Conservation (phyloP, 2,329 filamentous ascomycete genomes). For the Pseudogymnoascus sp. region DNA sequence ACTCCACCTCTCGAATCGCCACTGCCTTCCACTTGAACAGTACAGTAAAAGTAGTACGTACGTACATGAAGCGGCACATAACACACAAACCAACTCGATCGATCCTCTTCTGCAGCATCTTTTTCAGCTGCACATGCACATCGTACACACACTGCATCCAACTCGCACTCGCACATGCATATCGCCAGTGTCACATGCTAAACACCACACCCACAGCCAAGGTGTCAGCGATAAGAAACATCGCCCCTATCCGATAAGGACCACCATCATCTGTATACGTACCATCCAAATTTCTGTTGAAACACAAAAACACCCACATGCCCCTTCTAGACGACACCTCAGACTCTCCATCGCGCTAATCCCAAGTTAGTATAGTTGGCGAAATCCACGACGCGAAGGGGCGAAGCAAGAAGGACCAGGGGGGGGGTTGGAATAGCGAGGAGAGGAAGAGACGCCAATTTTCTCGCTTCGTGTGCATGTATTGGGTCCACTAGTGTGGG, state of each 20-base stretch:
- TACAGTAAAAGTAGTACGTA: neutral
- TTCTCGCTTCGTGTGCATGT: neutral
- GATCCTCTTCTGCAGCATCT: neutral
- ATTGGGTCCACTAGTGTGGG: constrained; percentile 6
- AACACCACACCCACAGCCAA: neutral
- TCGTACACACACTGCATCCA: neutral
- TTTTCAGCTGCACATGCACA: constrained; percentile 10
- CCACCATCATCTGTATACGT: neutral
- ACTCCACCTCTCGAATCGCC: neutral
- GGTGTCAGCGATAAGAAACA: constrained; percentile 1
- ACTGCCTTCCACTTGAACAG: neutral
- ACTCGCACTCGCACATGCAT: neutral
- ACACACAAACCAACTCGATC: neutral
- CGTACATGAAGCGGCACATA: neutral
- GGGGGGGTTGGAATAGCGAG: too few relatives aligned
- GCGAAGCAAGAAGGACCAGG: neutral
- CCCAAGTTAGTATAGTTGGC: neutral
- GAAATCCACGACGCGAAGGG: neutral
- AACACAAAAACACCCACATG: neutral
- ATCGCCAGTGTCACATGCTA: neutral
- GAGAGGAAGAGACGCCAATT: neutral
- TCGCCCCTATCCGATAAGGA: constrained; percentile 9
- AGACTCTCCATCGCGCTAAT: neutral
- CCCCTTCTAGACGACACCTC: neutral
- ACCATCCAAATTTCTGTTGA: neutral